Conservation (phyloP, 2,329 filamentous ascomycete genomes). For the Exserohilum turcica region DNA sequence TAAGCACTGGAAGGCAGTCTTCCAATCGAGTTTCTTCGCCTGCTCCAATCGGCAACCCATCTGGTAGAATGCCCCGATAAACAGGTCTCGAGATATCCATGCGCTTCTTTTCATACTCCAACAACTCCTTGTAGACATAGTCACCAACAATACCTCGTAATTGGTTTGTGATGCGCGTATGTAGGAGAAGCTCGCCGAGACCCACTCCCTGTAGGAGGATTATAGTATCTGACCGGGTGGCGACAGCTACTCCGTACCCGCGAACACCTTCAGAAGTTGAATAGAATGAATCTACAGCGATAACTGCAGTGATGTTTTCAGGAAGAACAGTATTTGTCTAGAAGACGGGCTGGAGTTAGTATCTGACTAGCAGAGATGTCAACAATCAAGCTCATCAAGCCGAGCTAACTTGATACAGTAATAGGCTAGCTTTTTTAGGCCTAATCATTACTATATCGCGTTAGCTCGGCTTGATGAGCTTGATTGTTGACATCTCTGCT, state of each 20-base stretch:
- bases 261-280: neutral
- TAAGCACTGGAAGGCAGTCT: neutral
- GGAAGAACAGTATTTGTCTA: neutral
- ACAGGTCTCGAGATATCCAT: neutral
- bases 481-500: too few species aligned
- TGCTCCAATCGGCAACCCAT: neutral
- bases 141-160: neutral
- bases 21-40: neutral
- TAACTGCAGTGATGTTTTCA: neutral
- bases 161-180: neutral
- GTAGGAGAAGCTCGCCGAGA: neutral
- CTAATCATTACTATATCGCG: too few species aligned
- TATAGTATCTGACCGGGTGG: neutral
- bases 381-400: too few species aligned
- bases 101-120: neutral
- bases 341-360: neutral
- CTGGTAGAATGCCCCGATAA: neutral
- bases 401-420: too few species aligned
- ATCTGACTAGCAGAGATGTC: too few species aligned
- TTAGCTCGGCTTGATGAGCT: too few species aligned
- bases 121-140: neutral
- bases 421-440: too few species aligned
- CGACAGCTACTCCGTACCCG: neutral
- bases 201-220: neutral
- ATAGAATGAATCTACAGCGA: neutral